phyloP scores from a whole-genome alignment of 441 rosid species.

The Gossypium davidsonii region DNA sequence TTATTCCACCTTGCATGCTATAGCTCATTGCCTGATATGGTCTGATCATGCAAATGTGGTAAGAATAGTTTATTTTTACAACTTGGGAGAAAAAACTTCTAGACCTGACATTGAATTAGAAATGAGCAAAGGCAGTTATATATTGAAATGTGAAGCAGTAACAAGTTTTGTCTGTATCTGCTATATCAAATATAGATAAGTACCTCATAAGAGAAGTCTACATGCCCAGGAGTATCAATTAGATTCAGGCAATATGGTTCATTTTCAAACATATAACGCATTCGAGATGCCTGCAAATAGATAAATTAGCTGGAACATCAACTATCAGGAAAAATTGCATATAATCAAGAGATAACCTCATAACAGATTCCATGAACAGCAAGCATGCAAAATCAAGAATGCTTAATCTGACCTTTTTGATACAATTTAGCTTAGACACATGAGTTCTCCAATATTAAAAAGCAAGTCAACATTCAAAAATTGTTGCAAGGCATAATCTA shows the following conservation, averaged over 20 bases:
- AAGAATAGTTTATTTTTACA: neutral
- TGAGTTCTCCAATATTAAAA: neutral
- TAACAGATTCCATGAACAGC: neutral
- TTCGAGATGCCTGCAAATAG: conserved; percentile 77
- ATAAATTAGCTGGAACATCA: conserved; percentile 12
- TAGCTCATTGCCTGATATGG: neutral
- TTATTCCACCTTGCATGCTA: neutral
- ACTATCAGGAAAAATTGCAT: neutral
- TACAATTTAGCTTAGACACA: neutral
- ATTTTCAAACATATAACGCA: conserved; percentile 67
- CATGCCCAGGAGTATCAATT: conserved; percentile 96
- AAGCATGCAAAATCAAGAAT: neutral
- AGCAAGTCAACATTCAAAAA: neutral
- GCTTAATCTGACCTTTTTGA: neutral
- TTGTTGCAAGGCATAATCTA: neutral
- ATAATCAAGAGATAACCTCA: conserved; percentile 1
- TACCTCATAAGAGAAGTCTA: conserved; percentile 98
- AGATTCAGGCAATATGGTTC: conserved; percentile 79
- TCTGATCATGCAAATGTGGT: neutral
- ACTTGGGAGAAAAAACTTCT: neutral
- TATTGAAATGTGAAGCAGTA: neutral
- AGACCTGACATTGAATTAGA: neutral
- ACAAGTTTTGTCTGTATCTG: neutral
- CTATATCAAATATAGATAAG: neutral
- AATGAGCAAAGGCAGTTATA: neutral